phyloP scores from a whole-genome alignment of 179 eudicot genomes.

The Kewa caespitosa region DNA sequence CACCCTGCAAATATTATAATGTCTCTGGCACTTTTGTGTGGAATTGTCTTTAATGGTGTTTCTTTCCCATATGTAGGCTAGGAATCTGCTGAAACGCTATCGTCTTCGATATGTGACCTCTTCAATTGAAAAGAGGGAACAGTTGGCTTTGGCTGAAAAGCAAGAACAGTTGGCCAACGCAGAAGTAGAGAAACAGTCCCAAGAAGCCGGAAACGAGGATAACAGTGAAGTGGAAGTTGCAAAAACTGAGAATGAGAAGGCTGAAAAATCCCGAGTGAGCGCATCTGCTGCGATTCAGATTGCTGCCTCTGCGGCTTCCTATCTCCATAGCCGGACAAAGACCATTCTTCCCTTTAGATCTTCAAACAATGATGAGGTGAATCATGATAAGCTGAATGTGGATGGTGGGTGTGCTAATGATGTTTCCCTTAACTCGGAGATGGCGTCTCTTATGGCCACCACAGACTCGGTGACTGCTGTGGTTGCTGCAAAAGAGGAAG shows the following conservation, averaged over 20 bases:
- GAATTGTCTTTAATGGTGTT: background rate
- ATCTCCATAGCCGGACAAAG: conserved; percentile 61
- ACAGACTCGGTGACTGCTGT: conserved; percentile 89
- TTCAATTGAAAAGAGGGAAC: conserved; percentile 74
- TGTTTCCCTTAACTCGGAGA: conserved; percentile 37
- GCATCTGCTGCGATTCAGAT: conserved; percentile 68
- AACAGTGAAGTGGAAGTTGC: conserved; percentile 18
- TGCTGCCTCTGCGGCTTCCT: conserved; percentile 88
- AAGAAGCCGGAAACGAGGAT: conserved; percentile 24
- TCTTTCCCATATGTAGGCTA: conserved; percentile 45
- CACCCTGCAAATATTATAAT: background rate
- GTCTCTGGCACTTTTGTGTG: background rate
- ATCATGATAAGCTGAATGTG: conserved; percentile 27
- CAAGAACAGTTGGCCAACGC: conserved; percentile 41
- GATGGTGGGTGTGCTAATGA: conserved; percentile 12
- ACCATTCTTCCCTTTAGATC: conserved; percentile 56
- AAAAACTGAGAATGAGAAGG: conserved; percentile 32
- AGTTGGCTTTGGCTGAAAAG: conserved; percentile 46
- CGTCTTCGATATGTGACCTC: conserved; percentile 72
- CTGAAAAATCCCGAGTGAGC: conserved; percentile 40
- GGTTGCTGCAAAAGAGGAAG: conserved; percentile 95
- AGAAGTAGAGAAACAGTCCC: conserved; percentile 35
- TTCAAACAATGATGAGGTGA: conserved; percentile 28
- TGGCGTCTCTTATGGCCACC: conserved; percentile 87
- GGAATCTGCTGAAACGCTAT: conserved; percentile 53